A percentile compares a stretch with the other conserved stretches of the same genome.
Conservation (phyloP, 805 yeast genomes). For the Groenewaldozyma salmanticensis region DNA sequence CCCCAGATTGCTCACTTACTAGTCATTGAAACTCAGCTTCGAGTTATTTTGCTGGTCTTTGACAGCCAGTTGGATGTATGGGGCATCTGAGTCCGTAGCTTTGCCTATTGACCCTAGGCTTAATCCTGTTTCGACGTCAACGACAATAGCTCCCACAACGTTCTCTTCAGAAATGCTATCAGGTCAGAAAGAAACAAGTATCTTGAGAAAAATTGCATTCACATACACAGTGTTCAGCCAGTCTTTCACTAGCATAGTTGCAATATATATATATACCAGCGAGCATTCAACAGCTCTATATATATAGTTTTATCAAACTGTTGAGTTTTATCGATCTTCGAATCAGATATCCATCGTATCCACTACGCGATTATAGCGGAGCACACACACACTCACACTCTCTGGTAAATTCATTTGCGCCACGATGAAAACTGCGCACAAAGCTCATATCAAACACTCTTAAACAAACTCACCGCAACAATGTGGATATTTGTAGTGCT, state of each 20-base stretch:
- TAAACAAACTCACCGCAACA: too few species aligned
- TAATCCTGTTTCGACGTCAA: conserved; percentile 15
- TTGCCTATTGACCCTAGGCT: conserved; percentile 16
- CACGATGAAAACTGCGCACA: too few species aligned
- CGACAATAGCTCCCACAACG: conserved; percentile 14
- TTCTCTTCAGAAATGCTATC: conserved; percentile 7
- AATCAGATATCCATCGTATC: neutral
- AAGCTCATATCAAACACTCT: too few species aligned
- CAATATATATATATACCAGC: too few species aligned
- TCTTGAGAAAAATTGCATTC: neutral
- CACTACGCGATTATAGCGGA: neutral
- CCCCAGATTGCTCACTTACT: conserved; percentile 6
- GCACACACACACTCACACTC: neutral
- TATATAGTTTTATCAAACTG: neutral
- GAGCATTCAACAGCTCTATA: neutral
- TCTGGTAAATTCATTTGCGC: too few species aligned
- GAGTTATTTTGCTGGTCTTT: conserved; percentile 3
- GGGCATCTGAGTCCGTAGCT: conserved; percentile 16
- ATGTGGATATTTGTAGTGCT: conserved; percentile 16
- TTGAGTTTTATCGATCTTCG: neutral
- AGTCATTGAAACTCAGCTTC: conserved; percentile 6
- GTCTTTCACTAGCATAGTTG: conserved; percentile 1
- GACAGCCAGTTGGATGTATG: conserved; percentile 11
- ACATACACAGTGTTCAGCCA: conserved; percentile 16
- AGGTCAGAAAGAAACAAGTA: neutral